Conservation (phyloP, 2,329 filamentous ascomycete species). For the Colletotrichum sojae region DNA sequence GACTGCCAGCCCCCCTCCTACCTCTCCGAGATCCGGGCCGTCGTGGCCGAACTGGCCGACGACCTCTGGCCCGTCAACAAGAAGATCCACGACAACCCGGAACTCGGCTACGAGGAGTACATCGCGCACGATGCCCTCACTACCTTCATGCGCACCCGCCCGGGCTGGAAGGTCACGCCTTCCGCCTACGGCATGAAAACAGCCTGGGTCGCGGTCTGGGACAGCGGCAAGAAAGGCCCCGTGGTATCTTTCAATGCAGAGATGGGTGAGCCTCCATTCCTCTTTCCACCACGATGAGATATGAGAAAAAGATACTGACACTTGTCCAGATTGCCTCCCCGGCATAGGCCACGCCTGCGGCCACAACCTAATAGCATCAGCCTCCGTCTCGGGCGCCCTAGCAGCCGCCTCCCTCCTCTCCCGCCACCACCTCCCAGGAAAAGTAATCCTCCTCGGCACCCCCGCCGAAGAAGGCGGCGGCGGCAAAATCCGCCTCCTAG, state of each 20-base stretch:
- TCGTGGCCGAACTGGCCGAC: slow-evolving; percentile 27
- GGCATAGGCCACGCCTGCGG: slow-evolving; percentile 68
- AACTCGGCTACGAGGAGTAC: slow-evolving; percentile 48
- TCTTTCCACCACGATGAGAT: background rate
- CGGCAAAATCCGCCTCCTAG: slow-evolving; percentile 45
- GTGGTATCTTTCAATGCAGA: slow-evolving; percentile 63
- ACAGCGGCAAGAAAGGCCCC: slow-evolving; percentile 61
- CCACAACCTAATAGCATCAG: slow-evolving; percentile 67
- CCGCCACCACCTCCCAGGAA: slow-evolving; percentile 57
- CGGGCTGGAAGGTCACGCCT: slow-evolving; percentile 65
- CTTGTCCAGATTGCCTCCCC: slow-evolving; percentile 60
- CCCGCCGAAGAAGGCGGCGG: slow-evolving; percentile 66
- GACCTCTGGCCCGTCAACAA: slow-evolving; percentile 40
- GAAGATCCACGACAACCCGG: slow-evolving; percentile 46
- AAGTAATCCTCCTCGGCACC: slow-evolving; percentile 64
- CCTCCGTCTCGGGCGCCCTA: slow-evolving; percentile 62
- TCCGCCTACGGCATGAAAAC: slow-evolving; percentile 67
- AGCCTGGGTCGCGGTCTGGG: slow-evolving; percentile 66
- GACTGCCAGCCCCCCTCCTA: slow-evolving; percentile 8
- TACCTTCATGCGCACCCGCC: slow-evolving; percentile 58
- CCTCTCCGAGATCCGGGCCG: slow-evolving; percentile 31
- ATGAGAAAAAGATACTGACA: slow-evolving; percentile 34
- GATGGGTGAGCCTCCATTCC: slow-evolving; percentile 52
- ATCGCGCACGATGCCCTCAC: slow-evolving; percentile 59
- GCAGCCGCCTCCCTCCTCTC: slow-evolving; percentile 59